A percentile compares a stretch with the other conserved stretches of the same genome.
Evolutionary conservation across 2,329 filamentous ascomycete genomes (phyloP).

Genomic region (Myriosclerotinia scirpicola): DNA sequence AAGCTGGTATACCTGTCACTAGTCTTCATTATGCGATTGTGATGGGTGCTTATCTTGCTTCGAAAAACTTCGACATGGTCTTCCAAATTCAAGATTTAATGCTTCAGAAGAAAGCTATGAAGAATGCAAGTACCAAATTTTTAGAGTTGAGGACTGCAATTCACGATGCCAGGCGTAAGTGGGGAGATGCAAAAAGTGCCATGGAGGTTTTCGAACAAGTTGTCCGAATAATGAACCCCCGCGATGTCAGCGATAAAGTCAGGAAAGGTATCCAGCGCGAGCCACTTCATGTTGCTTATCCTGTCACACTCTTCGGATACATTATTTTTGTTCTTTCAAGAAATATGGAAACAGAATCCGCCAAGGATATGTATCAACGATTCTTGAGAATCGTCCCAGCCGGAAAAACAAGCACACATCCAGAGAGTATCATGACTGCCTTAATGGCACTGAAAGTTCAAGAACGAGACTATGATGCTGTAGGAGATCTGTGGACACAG

Average conservation of each 20-base stretch:
- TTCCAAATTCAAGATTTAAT: conserved; percentile 48
- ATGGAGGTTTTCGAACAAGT: conserved; percentile 36
- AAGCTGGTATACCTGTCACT: conserved; percentile 46
- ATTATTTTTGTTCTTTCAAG: conserved; percentile 56
- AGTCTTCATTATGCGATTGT: conserved; percentile 55
- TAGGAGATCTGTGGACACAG: conserved; percentile 66
- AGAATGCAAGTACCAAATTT: conserved; percentile 47
- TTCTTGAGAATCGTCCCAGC: conserved; percentile 49
- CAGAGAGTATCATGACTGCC: conserved; percentile 58
- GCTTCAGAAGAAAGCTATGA: conserved; percentile 42
- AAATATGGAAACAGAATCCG: conserved; percentile 48
- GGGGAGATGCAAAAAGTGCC: conserved; percentile 24
- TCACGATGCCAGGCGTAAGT: conserved; percentile 6
- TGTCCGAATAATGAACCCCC: conserved; percentile 32
- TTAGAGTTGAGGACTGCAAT: conserved; percentile 42
- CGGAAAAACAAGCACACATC: conserved; percentile 43
- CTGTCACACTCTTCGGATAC: conserved; percentile 50
- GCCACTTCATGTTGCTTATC: conserved; percentile 36
- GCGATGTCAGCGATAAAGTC: conserved; percentile 33
- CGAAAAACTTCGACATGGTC: conserved; percentile 46
- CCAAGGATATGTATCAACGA: conserved; percentile 55
- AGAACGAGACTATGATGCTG: conserved; percentile 57
- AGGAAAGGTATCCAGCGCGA: conserved; percentile 32
- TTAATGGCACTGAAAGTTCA: conserved; percentile 67
- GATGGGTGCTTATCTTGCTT: conserved; percentile 49